Evolutionary conservation across 352 stramenopile species (phyloP).

Genomic region (Thalassiosira exigua): DNA sequence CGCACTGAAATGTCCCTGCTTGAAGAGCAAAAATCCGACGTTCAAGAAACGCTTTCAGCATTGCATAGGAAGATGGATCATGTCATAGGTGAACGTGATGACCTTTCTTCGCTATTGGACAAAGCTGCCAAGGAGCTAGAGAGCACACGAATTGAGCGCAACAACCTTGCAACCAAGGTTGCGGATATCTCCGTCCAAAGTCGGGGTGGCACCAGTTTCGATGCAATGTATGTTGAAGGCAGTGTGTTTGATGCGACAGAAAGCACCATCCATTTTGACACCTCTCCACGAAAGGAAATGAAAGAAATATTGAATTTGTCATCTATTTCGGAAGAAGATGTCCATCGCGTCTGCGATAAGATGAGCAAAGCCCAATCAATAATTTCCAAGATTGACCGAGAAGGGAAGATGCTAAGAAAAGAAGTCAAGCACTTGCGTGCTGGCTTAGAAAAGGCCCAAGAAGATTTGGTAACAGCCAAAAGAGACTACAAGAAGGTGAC

Average conservation of each 20-base stretch:
- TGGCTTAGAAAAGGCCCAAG: slow-evolving; percentile 28
- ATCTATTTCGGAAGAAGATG: slow-evolving; percentile 27
- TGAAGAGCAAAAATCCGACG: slow-evolving; percentile 16
- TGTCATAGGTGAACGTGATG: slow-evolving; percentile 38
- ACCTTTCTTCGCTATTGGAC: slow-evolving; percentile 34
- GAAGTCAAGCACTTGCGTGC: slow-evolving; percentile 46
- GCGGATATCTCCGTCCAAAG: not conserved
- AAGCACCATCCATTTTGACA: slow-evolving; percentile 3
- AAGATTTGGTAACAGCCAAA: slow-evolving; percentile 26
- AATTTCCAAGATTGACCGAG: slow-evolving; percentile 33
- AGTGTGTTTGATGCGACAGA: not conserved
- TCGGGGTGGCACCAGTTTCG: slow-evolving; percentile 15
- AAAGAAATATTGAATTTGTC: slow-evolving; percentile 33
- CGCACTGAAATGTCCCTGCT: slow-evolving; percentile 25
- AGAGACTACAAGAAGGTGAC: slow-evolving; percentile 24
- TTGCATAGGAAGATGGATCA: slow-evolving; percentile 34
- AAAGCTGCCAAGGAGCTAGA: slow-evolving; percentile 23
- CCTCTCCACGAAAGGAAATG: slow-evolving; percentile 25
- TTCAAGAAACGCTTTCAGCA: slow-evolving; percentile 24
- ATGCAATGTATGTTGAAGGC: slow-evolving; percentile 3
- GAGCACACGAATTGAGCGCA: slow-evolving; percentile 15
- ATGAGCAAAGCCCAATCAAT: slow-evolving; percentile 44
- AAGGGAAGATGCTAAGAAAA: slow-evolving; percentile 45
- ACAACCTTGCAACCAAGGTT: slow-evolving; percentile 16
- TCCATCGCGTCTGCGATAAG: slow-evolving; percentile 29